Evolutionary conservation across 2,329 filamentous ascomycete species (phyloP), one percentile per base, ranked within the genome.

Genomic region (Aspergillus novoparasiticus): DNA sequence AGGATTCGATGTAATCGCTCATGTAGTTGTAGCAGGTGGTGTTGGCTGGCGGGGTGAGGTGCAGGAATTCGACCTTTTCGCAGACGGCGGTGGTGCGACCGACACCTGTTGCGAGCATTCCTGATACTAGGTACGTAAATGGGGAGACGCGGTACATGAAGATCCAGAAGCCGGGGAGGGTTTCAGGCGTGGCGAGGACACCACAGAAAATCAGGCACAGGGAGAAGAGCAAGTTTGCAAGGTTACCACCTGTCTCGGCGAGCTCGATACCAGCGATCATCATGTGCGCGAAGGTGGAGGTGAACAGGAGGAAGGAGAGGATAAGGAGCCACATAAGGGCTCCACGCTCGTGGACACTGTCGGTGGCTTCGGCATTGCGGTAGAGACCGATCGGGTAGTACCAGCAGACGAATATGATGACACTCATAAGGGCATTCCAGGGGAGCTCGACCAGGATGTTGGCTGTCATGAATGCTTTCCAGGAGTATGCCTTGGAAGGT

Each of bases 81-180:
- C 78, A 80, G 50, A 59, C 26, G n/a, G 75, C 74, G 0, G 60
- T 41, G 0, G 73, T 66, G 36, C 74, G 72, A 1, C 75, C 71
- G 8, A 79, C 72, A 53, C 77, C 79, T 3, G 77, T 79, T 0
- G 79, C 77, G 14, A 79, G 62, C 67, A 83, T 77, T n/a, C 78
- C 77, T 10, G 80, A 79, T 26, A 83, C 80, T 12, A 82, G 79
- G 58, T 91, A 92, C 0, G 87, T 90, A 65, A 91, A 89, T 0
- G 89, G 89, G 0, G 85, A 87, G 39, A 88, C 81, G 43, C 86
- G 84, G 77, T 92, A 91, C 89, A 92, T 92, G 80, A 92, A 93
- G 68, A 87, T 87, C 90, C 90, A 93, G 81, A 93, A 93, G 1
- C 86, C 83, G 0, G 90, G 90, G 2, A 93, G 82, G 1, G 83